These are phyloP conservation scores for Mimosa bimucronata DNA, from an alignment of 306 rosid genomes.

Conservation along the genomic window DNA sequence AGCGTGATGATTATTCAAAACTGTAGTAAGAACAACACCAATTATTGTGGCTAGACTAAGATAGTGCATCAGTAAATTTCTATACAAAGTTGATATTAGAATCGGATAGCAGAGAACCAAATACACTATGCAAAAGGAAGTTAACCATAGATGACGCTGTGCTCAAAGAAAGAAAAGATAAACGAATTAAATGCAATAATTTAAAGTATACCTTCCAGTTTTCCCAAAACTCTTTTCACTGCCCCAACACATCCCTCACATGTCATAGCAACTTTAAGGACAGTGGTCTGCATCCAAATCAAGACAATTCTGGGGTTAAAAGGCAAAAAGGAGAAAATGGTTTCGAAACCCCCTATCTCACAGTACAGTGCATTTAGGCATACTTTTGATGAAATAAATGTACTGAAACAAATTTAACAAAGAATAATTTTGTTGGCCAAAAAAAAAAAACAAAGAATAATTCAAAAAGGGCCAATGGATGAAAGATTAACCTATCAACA, in stretches of 20 bases:
- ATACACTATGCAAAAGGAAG: neutral
- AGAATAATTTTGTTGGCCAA: too few species aligned
- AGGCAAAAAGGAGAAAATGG: constrained; percentile 3
- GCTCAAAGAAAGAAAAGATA: neutral
- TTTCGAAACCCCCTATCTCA: neutral
- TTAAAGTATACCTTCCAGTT: constrained; percentile 73
- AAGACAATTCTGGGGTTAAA: neutral
- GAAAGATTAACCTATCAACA: neutral
- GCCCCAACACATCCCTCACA: constrained; percentile 94
- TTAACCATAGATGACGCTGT: neutral
- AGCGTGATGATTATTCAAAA: neutral
- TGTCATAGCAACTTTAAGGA: constrained; percentile 93
- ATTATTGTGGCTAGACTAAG: neutral
- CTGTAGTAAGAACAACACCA: neutral
- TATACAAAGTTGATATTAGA: constrained; percentile 5
- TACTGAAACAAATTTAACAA: neutral
- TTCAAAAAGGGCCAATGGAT: neutral
- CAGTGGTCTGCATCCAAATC: constrained; percentile 67
- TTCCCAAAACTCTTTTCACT: constrained; percentile 88
- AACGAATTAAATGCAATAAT: neutral
- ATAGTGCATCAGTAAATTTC: neutral
- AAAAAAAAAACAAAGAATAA: neutral
- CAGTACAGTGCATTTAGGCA: neutral
- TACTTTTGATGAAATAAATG: neutral
- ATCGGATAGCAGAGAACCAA: constrained; percentile 4